Evolutionary conservation across 495 filamentous ascomycete genomes (phyloP), one percentile per base, ranked within the genome.

Genomic region (Amorphotheca resinae): DNA sequence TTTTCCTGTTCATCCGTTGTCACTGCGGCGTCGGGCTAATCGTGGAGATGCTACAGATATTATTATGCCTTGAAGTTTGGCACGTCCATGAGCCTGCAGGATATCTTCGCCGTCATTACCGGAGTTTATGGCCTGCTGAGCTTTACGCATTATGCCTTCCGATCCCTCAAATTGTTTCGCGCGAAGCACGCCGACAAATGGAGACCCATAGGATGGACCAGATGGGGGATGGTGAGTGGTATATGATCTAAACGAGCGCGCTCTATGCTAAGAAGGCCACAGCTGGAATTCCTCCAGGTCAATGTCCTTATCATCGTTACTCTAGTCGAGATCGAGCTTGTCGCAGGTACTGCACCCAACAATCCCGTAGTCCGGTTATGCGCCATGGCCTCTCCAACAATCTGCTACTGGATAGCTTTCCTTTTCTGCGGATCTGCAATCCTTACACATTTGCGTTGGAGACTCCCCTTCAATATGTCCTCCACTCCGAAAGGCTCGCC

Each of bases 371-470:
- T 49, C 12, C 42, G 46, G 11, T 33, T 53, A 15, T 49, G 42
- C 16, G 51, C 38, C 1, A 53, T 53, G 39, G 38, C 51, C 16
- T 50, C 46, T 3, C 46, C 51, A 36, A 50, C 51, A 9, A 43
- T 53, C 22, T 53, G 43, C 40, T 53, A 50, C 33, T 50, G 50
- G n/a, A 14, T 47, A 21, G 51, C 46, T 8, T 53, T 50, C 40
- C 38, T 50, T 14, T 53, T 46, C 36, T 25, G 18, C 23, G 14
- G 16, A 9, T 41, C 46, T 9, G 38, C 51, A 22, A 44, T 39
- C 22, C 31, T 44, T 12, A 47, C 46, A 22, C 38, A 46, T 30
- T 26, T 44, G 40, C 25, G 34, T 16, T 38, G 33, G 22, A 33
- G 11, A 18, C 23, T 53, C 3, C 42, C 45, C 9, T 53, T 53